Evolutionary conservation across 208 protist species (phyloP), one percentile per base, ranked within the genome.

Genomic region (Wallacemonas rigidus): DNA sequence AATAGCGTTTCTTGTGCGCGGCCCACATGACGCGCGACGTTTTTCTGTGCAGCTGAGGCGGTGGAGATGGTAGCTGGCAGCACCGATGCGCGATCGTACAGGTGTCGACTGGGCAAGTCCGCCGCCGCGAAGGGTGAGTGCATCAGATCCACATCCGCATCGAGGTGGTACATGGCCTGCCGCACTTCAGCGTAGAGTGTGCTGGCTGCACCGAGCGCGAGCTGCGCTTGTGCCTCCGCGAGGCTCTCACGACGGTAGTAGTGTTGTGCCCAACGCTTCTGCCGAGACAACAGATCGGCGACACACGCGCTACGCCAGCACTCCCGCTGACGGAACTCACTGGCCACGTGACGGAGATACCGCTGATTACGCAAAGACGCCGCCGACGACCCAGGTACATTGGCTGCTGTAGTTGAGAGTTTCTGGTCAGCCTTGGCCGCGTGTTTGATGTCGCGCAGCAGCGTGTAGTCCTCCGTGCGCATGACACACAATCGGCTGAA

Each of bases 401-500:
- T 57, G 50, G 41, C 36, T 11, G 43, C 56, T 40, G 62, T 44
- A 1, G 70, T 9, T 26, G 47, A 40, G 43, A 40, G 56, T 71
- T 57, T 68, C 2, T 61, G 73, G 43, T 43, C 56, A 5, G 56
- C 56, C 53, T 54, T 54, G 57, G 67, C 51, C 12, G 26, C 35
- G 26, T 69, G 56, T n/a, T 36, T 41, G 65, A 85, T 82, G 40
- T 75, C 74, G 36, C 72, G 45, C 15, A 90, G 58, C 3, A 90
- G 74, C 3, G 50, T 53, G 55, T 82, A 76, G 68, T 90, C 85
- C 60, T 88, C 76, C 8, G 72, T 84, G 9, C 85, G 78, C 70
- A 80, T 47, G n/a, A 87, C 80, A 44, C 82, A 86, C 44, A 83
- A 36, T 0, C 82, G 85, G 47, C 82, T 80, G 3, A 86, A 51